Conservation (phyloP, 1,139 yeast genomes). For the Taiozyma sp. region DNA sequence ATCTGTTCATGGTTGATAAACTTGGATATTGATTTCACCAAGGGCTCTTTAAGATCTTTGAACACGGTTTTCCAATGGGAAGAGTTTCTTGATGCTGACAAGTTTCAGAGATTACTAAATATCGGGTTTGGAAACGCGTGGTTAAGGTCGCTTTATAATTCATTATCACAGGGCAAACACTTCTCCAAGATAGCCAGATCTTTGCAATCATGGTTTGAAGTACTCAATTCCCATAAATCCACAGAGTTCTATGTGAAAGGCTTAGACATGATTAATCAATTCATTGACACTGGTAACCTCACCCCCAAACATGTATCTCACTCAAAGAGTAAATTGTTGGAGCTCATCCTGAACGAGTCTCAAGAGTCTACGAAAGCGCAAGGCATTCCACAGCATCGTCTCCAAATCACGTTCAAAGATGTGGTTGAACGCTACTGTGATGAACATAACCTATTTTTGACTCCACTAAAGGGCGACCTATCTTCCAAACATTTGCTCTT, state of each 20-base stretch:
- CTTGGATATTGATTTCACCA: conserved; percentile 1
- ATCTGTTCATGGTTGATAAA: conserved; percentile 23
- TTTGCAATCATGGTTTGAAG: conserved; percentile 7
- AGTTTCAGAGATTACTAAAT: conserved; percentile 24
- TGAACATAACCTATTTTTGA: conserved; percentile 25
- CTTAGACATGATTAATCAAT: conserved; percentile 30
- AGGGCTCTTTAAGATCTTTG: background rate
- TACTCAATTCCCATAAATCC: conserved; percentile 13
- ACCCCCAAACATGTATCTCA: conserved; percentile 3
- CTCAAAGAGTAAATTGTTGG: background rate
- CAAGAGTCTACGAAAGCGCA: background rate
- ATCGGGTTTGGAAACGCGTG: conserved; percentile 24
- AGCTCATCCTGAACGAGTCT: conserved; percentile 3
- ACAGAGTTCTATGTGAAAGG: conserved; percentile 13
- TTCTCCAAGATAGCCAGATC: conserved; percentile 2
- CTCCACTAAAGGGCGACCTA: conserved; percentile 13
- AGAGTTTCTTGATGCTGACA: conserved; percentile 4
- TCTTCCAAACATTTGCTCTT: conserved; percentile 31
- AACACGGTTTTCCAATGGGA: conserved; percentile 26
- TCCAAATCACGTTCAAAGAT: conserved; percentile 39
- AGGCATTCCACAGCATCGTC: conserved; percentile 28
- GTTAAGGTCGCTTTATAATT: conserved; percentile 20
- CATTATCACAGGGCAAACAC: conserved; percentile 5
- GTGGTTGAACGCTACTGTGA: conserved; percentile 41
- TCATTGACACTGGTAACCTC: conserved; percentile 22